Percentiles rank a stretch among this genome's conserved stretches.
Evolutionary conservation across 148 eudicot genomes (phyloP).

Genomic region (Oxyria digyna): DNA sequence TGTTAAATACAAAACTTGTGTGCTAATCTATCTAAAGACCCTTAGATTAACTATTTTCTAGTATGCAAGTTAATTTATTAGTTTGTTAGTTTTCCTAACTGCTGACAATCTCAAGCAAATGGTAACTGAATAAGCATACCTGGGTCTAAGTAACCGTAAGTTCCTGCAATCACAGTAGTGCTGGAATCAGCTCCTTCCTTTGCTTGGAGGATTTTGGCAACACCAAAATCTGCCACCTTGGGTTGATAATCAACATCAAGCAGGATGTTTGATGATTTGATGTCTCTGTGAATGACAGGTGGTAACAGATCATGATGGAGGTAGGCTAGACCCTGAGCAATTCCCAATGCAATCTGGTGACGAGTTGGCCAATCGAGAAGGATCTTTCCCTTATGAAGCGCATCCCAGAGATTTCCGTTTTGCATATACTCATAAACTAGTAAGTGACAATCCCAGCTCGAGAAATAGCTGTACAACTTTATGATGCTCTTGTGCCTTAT

Average conservation of each 20-base stretch:
- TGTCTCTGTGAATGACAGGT: constrained; percentile 81
- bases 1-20: neutral
- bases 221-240: constrained; percentile 94
- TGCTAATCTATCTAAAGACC: neutral
- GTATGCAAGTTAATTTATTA: neutral
- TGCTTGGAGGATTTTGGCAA: constrained; percentile 84
- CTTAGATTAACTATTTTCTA: neutral
- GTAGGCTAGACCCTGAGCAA: constrained; percentile 88
- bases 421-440: constrained; percentile 93
- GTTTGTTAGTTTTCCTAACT: neutral
- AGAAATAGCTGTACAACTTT: constrained; percentile 68
- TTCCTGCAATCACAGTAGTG: constrained; percentile 69
- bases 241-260: constrained; percentile 71
- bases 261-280: constrained; percentile 82
- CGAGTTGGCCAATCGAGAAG: constrained; percentile 82
- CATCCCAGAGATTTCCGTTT: constrained; percentile 95
- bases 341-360: constrained; percentile 68
- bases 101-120: neutral
- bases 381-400: constrained; percentile 66
- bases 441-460: constrained; percentile 55
- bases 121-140: constrained; percentile 27
- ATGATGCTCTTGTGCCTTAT: constrained; percentile 93
- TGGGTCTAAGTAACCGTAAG: constrained; percentile 92
- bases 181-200: constrained; percentile 59
- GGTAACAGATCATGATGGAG: constrained; percentile 80